These are phyloP conservation scores for Sechiopsis laciniata DNA, from an alignment of 306 rosid genomes.

Conservation along the genomic window DNA sequence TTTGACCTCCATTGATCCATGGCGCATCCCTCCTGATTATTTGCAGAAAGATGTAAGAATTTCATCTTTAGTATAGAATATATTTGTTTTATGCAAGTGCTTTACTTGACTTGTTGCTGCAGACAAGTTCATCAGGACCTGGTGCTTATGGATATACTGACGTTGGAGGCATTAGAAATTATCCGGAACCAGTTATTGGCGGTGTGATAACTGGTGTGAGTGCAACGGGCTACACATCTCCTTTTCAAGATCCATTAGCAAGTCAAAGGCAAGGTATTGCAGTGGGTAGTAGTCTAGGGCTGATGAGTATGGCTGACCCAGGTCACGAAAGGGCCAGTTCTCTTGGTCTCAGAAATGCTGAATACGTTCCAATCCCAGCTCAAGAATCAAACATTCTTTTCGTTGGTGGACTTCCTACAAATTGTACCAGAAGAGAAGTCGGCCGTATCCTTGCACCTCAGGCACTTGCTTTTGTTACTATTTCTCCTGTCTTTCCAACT, in stretches of 20 bases:
- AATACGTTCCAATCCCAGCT: conserved; percentile 27
- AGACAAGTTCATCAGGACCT: conserved; percentile 37
- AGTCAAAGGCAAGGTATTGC: conserved; percentile 33
- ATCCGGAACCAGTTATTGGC: conserved; percentile 33
- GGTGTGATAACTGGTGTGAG: conserved; percentile 24
- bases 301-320: conserved; percentile 26
- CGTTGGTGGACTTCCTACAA: conserved; percentile 64
- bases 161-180: conserved; percentile 29
- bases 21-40: conserved; percentile 38
- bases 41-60: conserved; percentile 42
- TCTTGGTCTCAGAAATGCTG: conserved; percentile 25
- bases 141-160: conserved; percentile 40
- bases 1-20: conserved; percentile 30
- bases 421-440: conserved; percentile 86
- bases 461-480: not conserved
- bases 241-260: conserved; percentile 28
- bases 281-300: conserved; percentile 28
- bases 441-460: conserved; percentile 60
- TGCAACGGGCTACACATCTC: conserved; percentile 33
- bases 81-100: not conserved
- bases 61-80: not conserved
- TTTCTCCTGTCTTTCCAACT: not conserved
- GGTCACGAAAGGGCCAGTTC: conserved; percentile 37
- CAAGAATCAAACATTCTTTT: conserved; percentile 60
- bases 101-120: conserved; percentile 22